Conservation (phyloP, 371 early-diverging fungal species). For the Umbelopsis sp. region DNA sequence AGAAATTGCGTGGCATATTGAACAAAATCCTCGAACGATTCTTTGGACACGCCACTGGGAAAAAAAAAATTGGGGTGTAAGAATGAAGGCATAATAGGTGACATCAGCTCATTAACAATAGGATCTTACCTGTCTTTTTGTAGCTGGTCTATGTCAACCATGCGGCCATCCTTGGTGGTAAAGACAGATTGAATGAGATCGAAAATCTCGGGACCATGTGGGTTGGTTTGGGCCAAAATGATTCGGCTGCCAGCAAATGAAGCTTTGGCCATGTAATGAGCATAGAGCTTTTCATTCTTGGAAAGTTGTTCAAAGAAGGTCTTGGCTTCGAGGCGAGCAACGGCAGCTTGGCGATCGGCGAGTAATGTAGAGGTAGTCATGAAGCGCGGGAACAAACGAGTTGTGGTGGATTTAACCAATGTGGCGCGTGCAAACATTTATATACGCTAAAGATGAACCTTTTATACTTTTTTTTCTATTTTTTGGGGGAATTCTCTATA, state of each 20-base stretch:
- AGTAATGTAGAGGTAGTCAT: conserved; percentile 37
- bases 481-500: background rate
- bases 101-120: no score
- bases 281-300: conserved; percentile 57
- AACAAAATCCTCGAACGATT: conserved; percentile 54
- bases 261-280: conserved; percentile 64
- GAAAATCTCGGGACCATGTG: conserved; percentile 42
- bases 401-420: background rate
- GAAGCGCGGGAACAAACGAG: conserved; percentile 4
- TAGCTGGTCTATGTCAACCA: conserved; percentile 33
- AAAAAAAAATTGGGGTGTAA: background rate
- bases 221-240: conserved; percentile 48
- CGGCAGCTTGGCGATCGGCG: conserved; percentile 53
- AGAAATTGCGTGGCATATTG: conserved; percentile 59
- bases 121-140: conserved; percentile 30
- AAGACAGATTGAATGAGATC: conserved; percentile 41
- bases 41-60: conserved; percentile 45
- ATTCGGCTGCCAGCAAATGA: conserved; percentile 61
- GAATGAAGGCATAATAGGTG: background rate
- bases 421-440: conserved; percentile 10
- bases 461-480: conserved; percentile 1
- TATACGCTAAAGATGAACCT: background rate
- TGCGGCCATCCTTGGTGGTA: conserved; percentile 25
- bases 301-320: conserved; percentile 58
- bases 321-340: conserved; percentile 54